These are phyloP conservation scores for Gracilaria vermiculophylla DNA, from an alignment of 23 red algal genomes.

Conservation along the genomic window DNA sequence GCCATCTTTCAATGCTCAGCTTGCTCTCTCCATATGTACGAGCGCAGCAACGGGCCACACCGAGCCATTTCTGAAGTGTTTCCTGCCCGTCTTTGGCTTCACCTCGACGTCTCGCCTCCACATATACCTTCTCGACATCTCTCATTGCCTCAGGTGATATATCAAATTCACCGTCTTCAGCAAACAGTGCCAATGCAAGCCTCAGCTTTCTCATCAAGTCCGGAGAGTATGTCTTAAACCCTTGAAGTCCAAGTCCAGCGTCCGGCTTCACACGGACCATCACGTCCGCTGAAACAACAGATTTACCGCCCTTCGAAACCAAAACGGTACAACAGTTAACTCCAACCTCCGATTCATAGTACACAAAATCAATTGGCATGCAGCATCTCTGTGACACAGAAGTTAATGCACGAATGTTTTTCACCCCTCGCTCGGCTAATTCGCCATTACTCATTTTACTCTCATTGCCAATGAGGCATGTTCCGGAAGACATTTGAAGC, in stretches of 20 bases:
- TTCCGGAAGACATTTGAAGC: slow-evolving; percentile 42
- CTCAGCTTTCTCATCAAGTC: slow-evolving; percentile 41
- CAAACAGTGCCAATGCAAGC: slow-evolving; percentile 38
- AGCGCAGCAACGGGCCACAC: slow-evolving; percentile 40
- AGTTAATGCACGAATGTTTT: slow-evolving; percentile 55
- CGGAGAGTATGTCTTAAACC: neutral
- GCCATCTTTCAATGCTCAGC: slow-evolving; percentile 54
- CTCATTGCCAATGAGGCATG: slow-evolving; percentile 51
- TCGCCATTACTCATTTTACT: slow-evolving; percentile 43
- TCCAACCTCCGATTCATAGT: slow-evolving; percentile 39
- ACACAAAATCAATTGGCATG: slow-evolving; percentile 58
- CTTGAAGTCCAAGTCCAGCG: neutral
- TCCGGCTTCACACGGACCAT: slow-evolving; percentile 37
- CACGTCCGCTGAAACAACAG: slow-evolving; percentile 49
- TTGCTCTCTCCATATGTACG: slow-evolving; percentile 28
- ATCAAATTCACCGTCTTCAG: slow-evolving; percentile 55
- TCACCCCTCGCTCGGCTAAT: slow-evolving; percentile 58
- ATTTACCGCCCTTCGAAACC: slow-evolving; percentile 49
- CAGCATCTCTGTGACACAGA: neutral
- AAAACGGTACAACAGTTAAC: slow-evolving; percentile 47
- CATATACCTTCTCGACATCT: slow-evolving; percentile 49
- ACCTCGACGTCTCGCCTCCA: slow-evolving; percentile 39
- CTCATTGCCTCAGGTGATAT: slow-evolving; percentile 24
- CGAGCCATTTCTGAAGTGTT: slow-evolving; percentile 52
- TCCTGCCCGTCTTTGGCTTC: slow-evolving; percentile 54